These are phyloP conservation scores for Trypanosomatidae sp. DNA, from an alignment of 208 protist species.

Conservation along the genomic window DNA sequence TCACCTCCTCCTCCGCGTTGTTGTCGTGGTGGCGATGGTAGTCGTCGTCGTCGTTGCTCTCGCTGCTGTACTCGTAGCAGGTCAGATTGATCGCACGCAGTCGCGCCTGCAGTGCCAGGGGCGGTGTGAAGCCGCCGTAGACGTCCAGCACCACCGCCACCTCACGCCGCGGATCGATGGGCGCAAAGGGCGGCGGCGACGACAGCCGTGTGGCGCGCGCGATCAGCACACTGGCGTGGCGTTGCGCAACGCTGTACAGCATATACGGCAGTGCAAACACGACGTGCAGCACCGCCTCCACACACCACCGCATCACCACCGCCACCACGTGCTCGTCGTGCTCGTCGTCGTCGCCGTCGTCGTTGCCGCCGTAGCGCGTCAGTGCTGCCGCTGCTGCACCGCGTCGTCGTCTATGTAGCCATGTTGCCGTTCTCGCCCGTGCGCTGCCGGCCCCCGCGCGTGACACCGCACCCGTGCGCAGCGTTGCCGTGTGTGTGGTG, in stretches of 20 bases:
- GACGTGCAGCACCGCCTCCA: too few species aligned
- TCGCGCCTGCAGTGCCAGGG: conserved; percentile 25
- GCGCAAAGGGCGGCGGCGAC: conserved; percentile 18
- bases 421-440: too few species aligned
- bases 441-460: too few species aligned
- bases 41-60: neutral
- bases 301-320: too few species aligned
- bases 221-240: neutral
- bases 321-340: too few species aligned
- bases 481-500: conserved; percentile 13
- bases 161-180: conserved; percentile 17
- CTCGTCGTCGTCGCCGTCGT: neutral
- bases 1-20: neutral
- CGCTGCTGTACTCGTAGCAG: conserved; percentile 18
- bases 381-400: too few species aligned
- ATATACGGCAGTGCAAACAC: conserved; percentile 3
- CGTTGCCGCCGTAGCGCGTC: neutral
- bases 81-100: conserved; percentile 73
- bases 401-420: too few species aligned
- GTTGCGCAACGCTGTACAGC: neutral
- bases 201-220: neutral
- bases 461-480: conserved; percentile 20
- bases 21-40: neutral
- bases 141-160: conserved; percentile 37
- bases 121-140: conserved; percentile 54